Conservation (phyloP, 139 green algal genomes). For the Yamagishiella unicocca region DNA sequence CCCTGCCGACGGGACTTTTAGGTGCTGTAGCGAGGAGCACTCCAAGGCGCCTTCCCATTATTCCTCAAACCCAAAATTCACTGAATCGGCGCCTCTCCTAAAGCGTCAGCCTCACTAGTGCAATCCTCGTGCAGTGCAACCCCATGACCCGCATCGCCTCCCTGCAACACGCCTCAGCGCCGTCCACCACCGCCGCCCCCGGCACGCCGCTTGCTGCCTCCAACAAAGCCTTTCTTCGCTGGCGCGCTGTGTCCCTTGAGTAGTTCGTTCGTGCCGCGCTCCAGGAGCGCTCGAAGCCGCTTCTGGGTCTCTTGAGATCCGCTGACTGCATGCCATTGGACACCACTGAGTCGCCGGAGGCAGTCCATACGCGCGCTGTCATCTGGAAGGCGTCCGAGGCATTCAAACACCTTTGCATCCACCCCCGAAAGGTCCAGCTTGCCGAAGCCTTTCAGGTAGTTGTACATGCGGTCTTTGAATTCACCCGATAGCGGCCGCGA, state of each 20-base stretch:
- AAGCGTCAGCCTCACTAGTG: no score
- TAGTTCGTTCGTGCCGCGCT: slow-evolving; percentile 26
- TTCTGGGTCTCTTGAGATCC: slow-evolving; percentile 33
- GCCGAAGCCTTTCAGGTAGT: slow-evolving; percentile 27
- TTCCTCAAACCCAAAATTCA: no score
- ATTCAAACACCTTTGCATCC: slow-evolving; percentile 31
- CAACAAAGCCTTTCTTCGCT: not conserved
- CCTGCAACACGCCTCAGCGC: not conserved
- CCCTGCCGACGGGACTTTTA: no score
- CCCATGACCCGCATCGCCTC: no score
- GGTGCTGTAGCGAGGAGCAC: no score
- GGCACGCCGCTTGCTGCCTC: not conserved
- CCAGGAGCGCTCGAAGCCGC: slow-evolving; percentile 25
- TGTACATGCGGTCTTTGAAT: slow-evolving; percentile 25
- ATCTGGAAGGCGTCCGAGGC: slow-evolving; percentile 23
- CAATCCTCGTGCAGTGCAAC: no score
- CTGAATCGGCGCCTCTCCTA: no score
- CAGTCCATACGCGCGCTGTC: slow-evolving; percentile 36
- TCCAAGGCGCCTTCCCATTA: no score
- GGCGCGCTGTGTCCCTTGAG: not conserved
- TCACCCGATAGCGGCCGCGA: not conserved
- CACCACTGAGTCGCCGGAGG: slow-evolving; percentile 38
- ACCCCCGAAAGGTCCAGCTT: slow-evolving; percentile 24
- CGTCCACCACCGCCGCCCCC: not conserved
- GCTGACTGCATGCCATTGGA: slow-evolving; percentile 13